Evolutionary conservation across 352 stramenopile species (phyloP), one percentile per base, ranked within the genome.

Genomic region (Globisporangium paroecandrum): DNA sequence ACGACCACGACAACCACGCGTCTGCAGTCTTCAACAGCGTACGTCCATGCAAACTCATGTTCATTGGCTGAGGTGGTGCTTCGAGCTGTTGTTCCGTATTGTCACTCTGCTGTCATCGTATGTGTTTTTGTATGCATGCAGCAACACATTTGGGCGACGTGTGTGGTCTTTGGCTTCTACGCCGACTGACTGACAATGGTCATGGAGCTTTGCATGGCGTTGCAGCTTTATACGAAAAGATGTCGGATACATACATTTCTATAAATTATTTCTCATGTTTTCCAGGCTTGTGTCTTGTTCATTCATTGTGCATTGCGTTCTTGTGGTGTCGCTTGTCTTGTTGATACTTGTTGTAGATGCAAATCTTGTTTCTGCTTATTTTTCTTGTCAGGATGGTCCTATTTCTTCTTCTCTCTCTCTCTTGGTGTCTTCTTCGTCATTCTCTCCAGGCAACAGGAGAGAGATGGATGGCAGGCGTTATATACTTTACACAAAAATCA

Each of bases 1-100:
- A 91, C 36, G 77, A 93, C 58, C 85, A 90, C 62, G 95, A 98
- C 81, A 98, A 98, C 73, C 96, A 99, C 71, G 85, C 93, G 3
- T 94, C 83, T 1, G 90, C 79, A 7, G 82, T 77, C 12, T 98
- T 93, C 77, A 86, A 91, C 65, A 98, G 94, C 62, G 87, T 95
- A 70, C 65, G 86, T 73, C 18, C 63, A 20, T 18, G 29, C 29
- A 7, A 32, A 32, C 29, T 32, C 4, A 32, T 32, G 29, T 32
- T 32, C 29, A 32, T 32, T 32, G 29, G 29, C 10, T 58, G 10
- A 25, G 46, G 25, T 3, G 25, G 22, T 53, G 2, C 18, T 13
- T 32, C 18, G 62, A 5, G 13, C 51, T 43, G 8, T 25, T 8
- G 34, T 3, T 53, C 4, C 12, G 1, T 32, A 24, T 20, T 41